These are phyloP conservation scores for Aurinia saxatilis DNA, from an alignment of 345 rosid species.

Conservation along the genomic window DNA sequence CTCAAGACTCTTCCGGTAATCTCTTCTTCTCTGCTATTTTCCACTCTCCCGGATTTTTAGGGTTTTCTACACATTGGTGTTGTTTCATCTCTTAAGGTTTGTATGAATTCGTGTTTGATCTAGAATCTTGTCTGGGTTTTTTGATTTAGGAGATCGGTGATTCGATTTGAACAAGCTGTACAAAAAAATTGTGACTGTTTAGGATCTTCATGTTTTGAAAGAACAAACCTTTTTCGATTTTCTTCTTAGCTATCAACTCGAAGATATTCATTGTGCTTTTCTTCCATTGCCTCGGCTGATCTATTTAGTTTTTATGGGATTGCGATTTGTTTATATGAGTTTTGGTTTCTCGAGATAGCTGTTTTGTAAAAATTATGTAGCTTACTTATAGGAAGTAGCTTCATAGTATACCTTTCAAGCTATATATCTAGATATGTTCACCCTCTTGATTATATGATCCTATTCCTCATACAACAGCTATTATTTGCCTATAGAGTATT, in stretches of 20 bases:
- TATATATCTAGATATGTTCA: not conserved
- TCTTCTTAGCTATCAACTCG: not conserved
- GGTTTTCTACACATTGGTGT: too few relatives aligned
- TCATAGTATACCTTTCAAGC: not conserved
- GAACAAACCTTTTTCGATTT: not conserved
- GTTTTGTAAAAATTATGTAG: not conserved
- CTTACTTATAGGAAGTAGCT: too few relatives aligned
- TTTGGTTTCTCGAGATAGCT: not conserved
- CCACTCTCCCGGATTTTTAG: not conserved
- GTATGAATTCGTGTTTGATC: not conserved
- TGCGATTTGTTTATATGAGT: not conserved
- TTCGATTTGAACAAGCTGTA: not conserved
- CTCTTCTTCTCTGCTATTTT: not conserved
- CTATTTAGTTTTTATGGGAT: not conserved
- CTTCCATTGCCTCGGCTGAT: not conserved
- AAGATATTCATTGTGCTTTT: not conserved
- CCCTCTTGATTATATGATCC: not conserved
- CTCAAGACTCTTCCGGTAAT: slow-evolving; percentile 2
- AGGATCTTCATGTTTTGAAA: not conserved
- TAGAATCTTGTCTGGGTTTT: not conserved
- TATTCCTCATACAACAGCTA: too few relatives aligned
- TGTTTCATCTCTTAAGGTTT: not conserved
- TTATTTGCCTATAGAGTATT: not conserved
- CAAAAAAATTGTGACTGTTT: not conserved
- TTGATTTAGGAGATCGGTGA: too few relatives aligned